These are phyloP conservation scores for Lasiodiplodia theobromae DNA, from an alignment of 2,329 filamentous ascomycete species.

Conservation along the genomic window DNA sequence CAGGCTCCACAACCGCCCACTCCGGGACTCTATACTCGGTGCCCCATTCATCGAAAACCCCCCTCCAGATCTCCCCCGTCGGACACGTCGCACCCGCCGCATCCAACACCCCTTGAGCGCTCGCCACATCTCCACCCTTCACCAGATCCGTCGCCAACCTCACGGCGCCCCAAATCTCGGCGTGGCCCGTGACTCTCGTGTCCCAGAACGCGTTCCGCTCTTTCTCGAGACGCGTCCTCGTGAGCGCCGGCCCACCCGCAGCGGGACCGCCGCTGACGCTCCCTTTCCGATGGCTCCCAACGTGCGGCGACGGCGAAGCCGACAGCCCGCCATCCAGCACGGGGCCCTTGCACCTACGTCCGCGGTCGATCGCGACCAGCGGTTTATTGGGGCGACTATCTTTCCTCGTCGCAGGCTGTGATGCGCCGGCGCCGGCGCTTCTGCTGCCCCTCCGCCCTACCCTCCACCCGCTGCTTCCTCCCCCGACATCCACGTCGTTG, in stretches of 20 bases:
- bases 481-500: slow-evolving; percentile 1
- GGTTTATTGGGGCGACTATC: slow-evolving; percentile 24
- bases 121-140: slow-evolving; percentile 57
- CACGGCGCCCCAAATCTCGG: slow-evolving; percentile 83
- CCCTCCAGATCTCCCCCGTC: slow-evolving; percentile 49
- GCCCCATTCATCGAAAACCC: slow-evolving; percentile 54
- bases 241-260: slow-evolving; percentile 60
- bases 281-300: not conserved
- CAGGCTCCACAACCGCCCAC: slow-evolving; percentile 55
- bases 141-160: slow-evolving; percentile 72
- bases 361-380: slow-evolving; percentile 20
- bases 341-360: slow-evolving; percentile 20
- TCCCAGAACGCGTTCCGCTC: slow-evolving; percentile 90
- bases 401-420: not conserved
- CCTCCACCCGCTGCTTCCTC: not conserved
- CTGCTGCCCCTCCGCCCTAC: not conserved
- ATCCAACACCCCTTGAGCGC: slow-evolving; percentile 79
- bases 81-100: slow-evolving; percentile 69
- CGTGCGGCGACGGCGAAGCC: slow-evolving; percentile 15
- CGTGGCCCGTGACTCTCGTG: slow-evolving; percentile 78
- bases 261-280: not conserved
- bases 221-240: slow-evolving; percentile 68
- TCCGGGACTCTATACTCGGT: slow-evolving; percentile 53
- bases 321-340: slow-evolving; percentile 23
- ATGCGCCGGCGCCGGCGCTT: not conserved